These are phyloP conservation scores for Carex cristatella DNA, from an alignment of 176 grass and related monocot species.

Conservation along the genomic window DNA sequence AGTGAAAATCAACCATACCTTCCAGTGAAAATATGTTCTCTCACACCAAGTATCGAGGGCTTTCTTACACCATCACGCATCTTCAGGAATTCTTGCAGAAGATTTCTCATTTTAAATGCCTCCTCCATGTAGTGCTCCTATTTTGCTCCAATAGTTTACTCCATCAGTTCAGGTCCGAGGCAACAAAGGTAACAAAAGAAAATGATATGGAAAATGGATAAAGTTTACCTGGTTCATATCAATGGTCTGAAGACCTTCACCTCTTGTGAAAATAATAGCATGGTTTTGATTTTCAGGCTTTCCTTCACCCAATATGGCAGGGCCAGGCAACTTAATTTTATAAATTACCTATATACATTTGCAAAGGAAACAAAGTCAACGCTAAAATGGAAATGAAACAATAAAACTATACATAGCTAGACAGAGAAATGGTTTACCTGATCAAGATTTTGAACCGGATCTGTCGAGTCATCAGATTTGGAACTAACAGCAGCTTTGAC, in stretches of 20 bases:
- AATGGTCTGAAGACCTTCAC: slow-evolving; percentile 95
- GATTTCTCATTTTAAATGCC: slow-evolving; percentile 98
- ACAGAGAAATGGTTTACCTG: slow-evolving; percentile 48
- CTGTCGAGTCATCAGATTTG: slow-evolving; percentile 53
- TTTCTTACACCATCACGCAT: slow-evolving; percentile 91
- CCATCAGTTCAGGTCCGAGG: background rate
- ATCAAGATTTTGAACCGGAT: slow-evolving; percentile 87
- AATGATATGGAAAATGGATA: background rate
- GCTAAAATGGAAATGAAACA: background rate
- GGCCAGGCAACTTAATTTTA: slow-evolving; percentile 94
- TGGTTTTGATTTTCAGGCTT: slow-evolving; percentile 99
- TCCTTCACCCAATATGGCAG: slow-evolving; percentile 90
- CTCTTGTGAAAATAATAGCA: slow-evolving; percentile 96
- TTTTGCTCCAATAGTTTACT: slow-evolving; percentile 20
- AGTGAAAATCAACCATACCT: slow-evolving; percentile 43
- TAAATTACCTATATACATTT: slow-evolving; percentile 59
- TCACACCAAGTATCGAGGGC: slow-evolving; percentile 98
- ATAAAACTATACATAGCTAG: background rate
- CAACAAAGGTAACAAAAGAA: background rate
- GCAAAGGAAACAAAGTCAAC: slow-evolving; percentile 3
- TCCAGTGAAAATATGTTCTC: slow-evolving; percentile 99
- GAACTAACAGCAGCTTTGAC: slow-evolving; percentile 78
- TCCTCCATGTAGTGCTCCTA: slow-evolving; percentile 99
- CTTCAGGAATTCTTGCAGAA: slow-evolving; percentile 84
- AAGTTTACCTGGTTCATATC: slow-evolving; percentile 97